phyloP scores from a whole-genome alignment of 1,284 basidiomycete species.

The Naganishia liquefaciens region DNA sequence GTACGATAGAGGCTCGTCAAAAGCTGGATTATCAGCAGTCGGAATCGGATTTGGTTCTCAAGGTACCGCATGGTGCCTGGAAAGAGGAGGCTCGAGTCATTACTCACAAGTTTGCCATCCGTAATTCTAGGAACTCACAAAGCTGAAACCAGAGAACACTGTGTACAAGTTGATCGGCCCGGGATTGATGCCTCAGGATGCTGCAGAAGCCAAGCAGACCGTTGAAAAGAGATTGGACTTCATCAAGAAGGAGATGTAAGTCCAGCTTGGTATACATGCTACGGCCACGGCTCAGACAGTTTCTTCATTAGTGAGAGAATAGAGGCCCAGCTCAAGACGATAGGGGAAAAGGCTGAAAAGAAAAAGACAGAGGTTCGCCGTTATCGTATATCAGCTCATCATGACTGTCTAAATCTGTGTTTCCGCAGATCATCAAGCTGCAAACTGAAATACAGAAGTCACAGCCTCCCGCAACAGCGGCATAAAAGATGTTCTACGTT shows the following conservation, averaged over 20 bases:
- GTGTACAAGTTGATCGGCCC: constrained; percentile 93
- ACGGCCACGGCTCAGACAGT: neutral
- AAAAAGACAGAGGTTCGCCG: constrained; percentile 73
- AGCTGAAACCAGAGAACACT: constrained; percentile 71
- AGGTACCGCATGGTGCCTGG: constrained; percentile 61
- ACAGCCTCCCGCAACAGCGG: constrained; percentile 3
- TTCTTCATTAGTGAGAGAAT: constrained; percentile 67
- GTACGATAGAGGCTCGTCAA: constrained; percentile 74
- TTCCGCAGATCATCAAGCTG: constrained; percentile 26
- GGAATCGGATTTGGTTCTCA: constrained; percentile 89
- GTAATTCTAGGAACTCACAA: constrained; percentile 72
- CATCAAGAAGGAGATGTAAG: constrained; percentile 86
- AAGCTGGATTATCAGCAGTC: constrained; percentile 81
- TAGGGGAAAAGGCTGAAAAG: constrained; percentile 69
- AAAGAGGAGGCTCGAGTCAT: neutral
- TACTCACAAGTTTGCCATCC: neutral
- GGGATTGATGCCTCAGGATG: constrained; percentile 86
- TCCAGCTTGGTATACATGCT: constrained; percentile 34
- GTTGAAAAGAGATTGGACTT: constrained; percentile 90
- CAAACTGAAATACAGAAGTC: constrained; percentile 22
- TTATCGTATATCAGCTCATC: neutral
- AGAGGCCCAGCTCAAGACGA: constrained; percentile 74
- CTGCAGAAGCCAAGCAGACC: constrained; percentile 80
- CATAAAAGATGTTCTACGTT: neutral
- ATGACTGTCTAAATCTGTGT: no score